A percentile compares a stretch with the other conserved stretches of the same genome.
These are phyloP conservation scores for Leptosphaerulina australis DNA, from an alignment of 2,329 filamentous ascomycete genomes.

Conservation along the genomic window DNA sequence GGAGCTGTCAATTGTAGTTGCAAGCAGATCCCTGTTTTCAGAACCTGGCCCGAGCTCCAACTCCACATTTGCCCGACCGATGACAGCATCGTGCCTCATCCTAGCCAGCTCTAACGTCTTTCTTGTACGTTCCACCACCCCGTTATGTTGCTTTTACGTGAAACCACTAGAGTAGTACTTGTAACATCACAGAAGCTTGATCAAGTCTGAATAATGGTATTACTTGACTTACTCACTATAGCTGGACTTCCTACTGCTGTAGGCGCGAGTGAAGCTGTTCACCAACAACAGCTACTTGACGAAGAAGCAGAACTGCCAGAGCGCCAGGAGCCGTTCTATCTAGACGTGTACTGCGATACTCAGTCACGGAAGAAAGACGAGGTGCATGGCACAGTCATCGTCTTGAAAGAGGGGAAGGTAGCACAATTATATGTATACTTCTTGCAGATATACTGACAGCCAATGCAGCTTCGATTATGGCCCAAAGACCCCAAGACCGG, in stretches of 20 bases:
- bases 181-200: background rate
- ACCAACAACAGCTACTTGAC: slow-evolving; percentile 55
- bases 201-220: slow-evolving; percentile 6
- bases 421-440: background rate
- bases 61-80: slow-evolving; percentile 24
- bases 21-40: background rate
- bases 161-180: background rate
- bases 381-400: slow-evolving; percentile 52
- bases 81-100: slow-evolving; percentile 35
- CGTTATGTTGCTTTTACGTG: slow-evolving; percentile 7
- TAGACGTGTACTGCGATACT: slow-evolving; percentile 55
- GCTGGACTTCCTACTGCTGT: slow-evolving; percentile 55
- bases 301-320: slow-evolving; percentile 55
- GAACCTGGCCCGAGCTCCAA: slow-evolving; percentile 2
- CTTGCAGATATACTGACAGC: background rate
- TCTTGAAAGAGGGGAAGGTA: slow-evolving; percentile 55
- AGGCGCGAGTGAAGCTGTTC: slow-evolving; percentile 58
- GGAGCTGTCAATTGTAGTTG: no score
- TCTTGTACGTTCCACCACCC: slow-evolving; percentile 14
- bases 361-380: slow-evolving; percentile 46
- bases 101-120: slow-evolving; percentile 20
- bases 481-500: slow-evolving; percentile 44
- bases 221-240: slow-evolving; percentile 44
- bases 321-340: slow-evolving; percentile 57
- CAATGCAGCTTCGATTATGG: slow-evolving; percentile 41